These are phyloP conservation scores for Ustilago sp. DNA, from an alignment of 1,284 basidiomycete species.

Conservation along the genomic window DNA sequence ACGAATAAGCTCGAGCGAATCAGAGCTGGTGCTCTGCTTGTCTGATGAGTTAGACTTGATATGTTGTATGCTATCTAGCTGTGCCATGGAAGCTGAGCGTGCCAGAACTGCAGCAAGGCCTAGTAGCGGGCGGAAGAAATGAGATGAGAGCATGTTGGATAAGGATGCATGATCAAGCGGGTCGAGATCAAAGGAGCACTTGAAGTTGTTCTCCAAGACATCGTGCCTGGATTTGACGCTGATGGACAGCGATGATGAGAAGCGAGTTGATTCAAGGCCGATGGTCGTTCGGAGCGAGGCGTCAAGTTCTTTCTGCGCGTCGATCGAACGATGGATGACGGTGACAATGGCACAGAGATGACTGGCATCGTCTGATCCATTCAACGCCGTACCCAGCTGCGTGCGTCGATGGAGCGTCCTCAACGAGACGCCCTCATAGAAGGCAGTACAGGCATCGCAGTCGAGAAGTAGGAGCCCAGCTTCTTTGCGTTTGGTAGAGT, in stretches of 20 bases:
- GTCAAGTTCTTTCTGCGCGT: constrained; percentile 13
- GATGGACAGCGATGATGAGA: constrained; percentile 35
- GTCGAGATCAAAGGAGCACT: constrained; percentile 38
- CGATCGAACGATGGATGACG: constrained; percentile 27
- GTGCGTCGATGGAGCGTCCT: constrained; percentile 36
- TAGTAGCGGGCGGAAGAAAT: constrained; percentile 27
- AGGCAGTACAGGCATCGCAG: constrained; percentile 25
- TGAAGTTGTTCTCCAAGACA: constrained; percentile 8
- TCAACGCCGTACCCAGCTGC: background rate
- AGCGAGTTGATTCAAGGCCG: constrained; percentile 24
- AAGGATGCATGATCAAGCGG: constrained; percentile 26
- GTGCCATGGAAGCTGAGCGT: constrained; percentile 6
- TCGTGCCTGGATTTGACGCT: constrained; percentile 7
- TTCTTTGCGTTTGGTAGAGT: constrained; percentile 13
- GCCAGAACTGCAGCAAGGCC: constrained; percentile 8
- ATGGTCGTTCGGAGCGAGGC: constrained; percentile 3
- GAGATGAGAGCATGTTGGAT: constrained; percentile 21
- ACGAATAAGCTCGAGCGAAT: constrained; percentile 26
- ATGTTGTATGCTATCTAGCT: constrained; percentile 5
- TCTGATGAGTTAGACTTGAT: background rate
- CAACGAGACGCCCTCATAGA: constrained; percentile 33
- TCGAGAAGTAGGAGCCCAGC: constrained; percentile 29
- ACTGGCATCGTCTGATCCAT: background rate
- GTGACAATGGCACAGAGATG: background rate
- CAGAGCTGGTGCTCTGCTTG: background rate